Base-by-base conservation (phyloP, 495 filamentous ascomycete genomes). In the Bryoglossum gracile region DNA sequence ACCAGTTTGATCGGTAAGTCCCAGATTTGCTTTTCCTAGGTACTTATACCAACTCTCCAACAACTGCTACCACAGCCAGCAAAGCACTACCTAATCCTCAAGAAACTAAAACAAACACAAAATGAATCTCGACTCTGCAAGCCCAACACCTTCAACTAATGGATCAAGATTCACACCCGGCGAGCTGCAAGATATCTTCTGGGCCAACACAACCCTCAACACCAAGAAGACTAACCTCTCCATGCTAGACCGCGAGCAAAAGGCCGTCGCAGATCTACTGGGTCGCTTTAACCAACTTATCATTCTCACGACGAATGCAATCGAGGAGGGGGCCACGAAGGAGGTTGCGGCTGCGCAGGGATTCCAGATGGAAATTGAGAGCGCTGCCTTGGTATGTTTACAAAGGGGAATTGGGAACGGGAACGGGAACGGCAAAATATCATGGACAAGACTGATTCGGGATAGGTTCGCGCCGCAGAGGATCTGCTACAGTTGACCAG, bases 291-390 rank as follows among this genome's bases (percentile, higher is more conserved):
- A 77, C 53, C 77, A 77, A 6, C 76, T 85, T 50, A 66, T 86
- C 54, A 69, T 66, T 1, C 71, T 73, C 24, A 71, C 73, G 3
- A 22, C 34, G 6, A 35, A 19, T n/a, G 68, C 71, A 2, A 76
- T 38, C 14, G 43, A 36, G 14, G 52, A 62, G 11, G 51, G 47
- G 9, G 60, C 51, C 5, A 62, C 72, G 37, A 63, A 61, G 41
- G 67, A 68, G 53, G 41, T 65, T 4, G 76, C 76, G 1, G 82
- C 83, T 5, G 68, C 77, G 2, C 74, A 76, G 33, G 69, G 71
- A 0, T 78, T 77, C 46, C 72, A 81, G 45, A 72, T 86, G 23
- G 76, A 81, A 35, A 73, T 82, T 6, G 80, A 84, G 59, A 76
- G 73, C 3, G 70, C 76, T 26, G 76, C 77, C 19, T 62, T 87